Evolutionary conservation across 2,329 filamentous ascomycete genomes (phyloP).

Genomic region (Paraphaeosphaeria sporulosa): DNA sequence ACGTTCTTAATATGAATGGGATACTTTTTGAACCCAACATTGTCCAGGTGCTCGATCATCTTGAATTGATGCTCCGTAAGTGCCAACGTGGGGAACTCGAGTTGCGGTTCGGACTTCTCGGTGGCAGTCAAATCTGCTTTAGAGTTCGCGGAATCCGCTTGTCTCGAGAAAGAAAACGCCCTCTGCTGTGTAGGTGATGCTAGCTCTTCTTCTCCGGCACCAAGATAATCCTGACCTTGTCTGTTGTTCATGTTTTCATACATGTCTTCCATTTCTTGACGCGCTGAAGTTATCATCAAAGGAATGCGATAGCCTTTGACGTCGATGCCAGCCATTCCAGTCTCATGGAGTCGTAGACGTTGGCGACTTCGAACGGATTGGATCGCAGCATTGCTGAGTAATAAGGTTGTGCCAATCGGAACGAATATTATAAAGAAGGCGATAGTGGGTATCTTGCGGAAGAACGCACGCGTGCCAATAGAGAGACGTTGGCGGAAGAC

Average conservation of each 20-base stretch:
- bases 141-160: conserved; percentile 21
- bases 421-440: conserved; percentile 73
- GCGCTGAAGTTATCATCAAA: conserved; percentile 73
- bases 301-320: conserved; percentile 78
- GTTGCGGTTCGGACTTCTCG: conserved; percentile 39
- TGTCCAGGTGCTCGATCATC: conserved; percentile 81
- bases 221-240: conserved; percentile 76
- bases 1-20: conserved; percentile 78
- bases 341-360: conserved; percentile 79
- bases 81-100: conserved; percentile 74
- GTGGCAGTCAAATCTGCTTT: conserved; percentile 40
- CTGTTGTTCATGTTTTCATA: conserved; percentile 76
- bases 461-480: conserved; percentile 44
- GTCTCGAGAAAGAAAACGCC: conserved; percentile 14
- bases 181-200: conserved; percentile 36
- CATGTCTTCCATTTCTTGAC: conserved; percentile 77
- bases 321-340: conserved; percentile 71
- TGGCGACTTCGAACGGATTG: conserved; percentile 78
- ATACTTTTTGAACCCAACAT: conserved; percentile 65
- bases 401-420: conserved; percentile 74
- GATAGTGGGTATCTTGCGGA: conserved; percentile 68
- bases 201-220: conserved; percentile 58
- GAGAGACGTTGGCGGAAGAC: conserved; percentile 48
- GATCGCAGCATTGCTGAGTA: conserved; percentile 76
- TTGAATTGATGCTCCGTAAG: conserved; percentile 81